Conservation (phyloP, 768 basidiomycete genomes). For the Suillus placidus region DNA sequence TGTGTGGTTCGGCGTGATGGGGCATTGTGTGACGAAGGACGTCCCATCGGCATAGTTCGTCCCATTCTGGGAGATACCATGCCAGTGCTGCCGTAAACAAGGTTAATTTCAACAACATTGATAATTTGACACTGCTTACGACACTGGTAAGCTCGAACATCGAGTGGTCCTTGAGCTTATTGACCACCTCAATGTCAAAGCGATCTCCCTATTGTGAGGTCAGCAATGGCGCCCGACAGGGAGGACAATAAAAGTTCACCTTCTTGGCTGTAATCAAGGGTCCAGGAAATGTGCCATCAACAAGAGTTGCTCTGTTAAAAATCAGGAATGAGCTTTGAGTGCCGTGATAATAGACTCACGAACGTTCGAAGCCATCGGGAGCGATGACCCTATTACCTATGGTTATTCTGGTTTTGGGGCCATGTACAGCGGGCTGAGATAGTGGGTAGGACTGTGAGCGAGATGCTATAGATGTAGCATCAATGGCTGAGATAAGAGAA, state of each 20-base stretch:
- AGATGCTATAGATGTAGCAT: slow-evolving; percentile 22
- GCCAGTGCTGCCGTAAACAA: slow-evolving; percentile 49
- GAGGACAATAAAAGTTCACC: slow-evolving; percentile 10
- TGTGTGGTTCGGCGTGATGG: slow-evolving; percentile 20
- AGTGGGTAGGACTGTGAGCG: slow-evolving; percentile 18
- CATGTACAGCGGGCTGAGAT: slow-evolving; percentile 15
- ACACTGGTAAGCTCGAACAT: slow-evolving; percentile 56
- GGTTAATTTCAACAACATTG: neutral
- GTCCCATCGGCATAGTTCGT: slow-evolving; percentile 51
- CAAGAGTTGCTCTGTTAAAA: slow-evolving; percentile 41
- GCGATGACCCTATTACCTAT: slow-evolving; percentile 43
- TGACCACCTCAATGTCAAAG: slow-evolving; percentile 49
- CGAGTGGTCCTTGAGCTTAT: slow-evolving; percentile 45
- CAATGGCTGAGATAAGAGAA: slow-evolving; percentile 11
- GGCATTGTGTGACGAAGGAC: slow-evolving; percentile 38
- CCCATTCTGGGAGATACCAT: slow-evolving; percentile 48
- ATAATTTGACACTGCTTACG: slow-evolving; percentile 33
- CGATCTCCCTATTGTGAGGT: slow-evolving; percentile 34
- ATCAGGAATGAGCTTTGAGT: neutral
- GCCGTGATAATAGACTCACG: slow-evolving; percentile 30
- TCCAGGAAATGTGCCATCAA: slow-evolving; percentile 46
- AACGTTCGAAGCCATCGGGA: slow-evolving; percentile 50
- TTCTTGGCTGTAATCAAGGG: slow-evolving; percentile 46
- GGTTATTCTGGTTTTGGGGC: slow-evolving; percentile 28
- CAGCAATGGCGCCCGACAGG: neutral